Base-by-base conservation (phyloP, 345 rosid genomes). In the Ceriops decandra region DNA sequence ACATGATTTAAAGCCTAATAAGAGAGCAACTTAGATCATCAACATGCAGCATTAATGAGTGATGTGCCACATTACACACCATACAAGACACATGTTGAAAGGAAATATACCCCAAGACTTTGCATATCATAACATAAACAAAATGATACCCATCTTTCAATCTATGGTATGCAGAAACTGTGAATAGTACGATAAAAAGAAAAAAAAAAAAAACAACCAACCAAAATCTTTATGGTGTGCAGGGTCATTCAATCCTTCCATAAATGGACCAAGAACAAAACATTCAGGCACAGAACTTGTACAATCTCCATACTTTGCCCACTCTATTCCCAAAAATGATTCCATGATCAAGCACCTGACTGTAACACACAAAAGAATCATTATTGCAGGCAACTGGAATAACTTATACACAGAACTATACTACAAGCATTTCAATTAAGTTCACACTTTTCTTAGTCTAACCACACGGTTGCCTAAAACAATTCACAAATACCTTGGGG, bases 311-410 rank as follows among this genome's bases (percentile, higher is more conserved):
- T 84, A 85, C 46, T 72, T 85, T 71, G 26, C 76, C 97, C 97
- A 93, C 49, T 88, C 83, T 7, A 93, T 83, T 53, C 85, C 86
- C 80, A 88, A 64, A 85, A 93, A 93, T 11, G 96, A 93, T 72
- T 91, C 88, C 96, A 93, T 79, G 77, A 91, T 82, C 81, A 90
- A 83, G 91, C 97, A 86, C 85, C 98, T 87, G 72, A 93, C 98
- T 93, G 91, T 84, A 83, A 54, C 13, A 69, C 63, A 61, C 24
- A 76, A 78, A 79, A 47, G 67, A 62, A 68, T 62, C 52, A 68
- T 35, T 60, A 60, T 16, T 0, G 20, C 30, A 62, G 49, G 21
- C 1, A 24, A 7, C 8, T 11, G 5, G 20, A 59, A 30, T 4
- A 11, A 21, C 21, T 63, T 57, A 13, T 30, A 59, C 19, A 9